A percentile compares a stretch with the other conserved stretches of the same genome.
Evolutionary conservation across 257 asterid species (phyloP).

Genomic region (Verbascum thapsus): DNA sequence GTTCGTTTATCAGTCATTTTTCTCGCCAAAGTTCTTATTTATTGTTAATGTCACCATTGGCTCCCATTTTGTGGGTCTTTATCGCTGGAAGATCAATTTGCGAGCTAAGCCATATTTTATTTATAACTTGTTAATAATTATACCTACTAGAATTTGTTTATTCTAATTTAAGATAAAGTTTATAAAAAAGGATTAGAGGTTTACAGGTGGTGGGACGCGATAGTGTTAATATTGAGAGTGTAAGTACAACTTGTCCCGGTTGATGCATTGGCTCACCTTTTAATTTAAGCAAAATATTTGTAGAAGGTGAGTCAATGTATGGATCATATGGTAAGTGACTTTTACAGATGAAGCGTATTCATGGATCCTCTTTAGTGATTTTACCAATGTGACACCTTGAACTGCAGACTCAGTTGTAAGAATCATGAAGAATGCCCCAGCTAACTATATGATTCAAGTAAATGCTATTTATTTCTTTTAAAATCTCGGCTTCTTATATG

Average conservation of each 20-base stretch:
- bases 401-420: conserved; percentile 7
- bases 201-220: no score
- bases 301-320: not conserved
- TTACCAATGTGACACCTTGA: not conserved
- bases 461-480: conserved; percentile 11
- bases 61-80: no score
- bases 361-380: not conserved
- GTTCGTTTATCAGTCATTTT: no score
- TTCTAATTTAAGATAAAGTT: no score
- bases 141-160: no score
- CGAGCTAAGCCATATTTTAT: no score
- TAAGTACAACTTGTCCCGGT: not conserved
- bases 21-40: no score
- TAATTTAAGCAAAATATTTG: not conserved
- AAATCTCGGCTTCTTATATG: conserved; percentile 4
- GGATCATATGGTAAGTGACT: not conserved
- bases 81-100: no score
- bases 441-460: not conserved
- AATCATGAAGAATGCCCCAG: conserved; percentile 2
- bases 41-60: no score
- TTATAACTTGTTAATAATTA: no score
- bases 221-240: no score
- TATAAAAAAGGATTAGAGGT: no score
- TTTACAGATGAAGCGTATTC: not conserved
- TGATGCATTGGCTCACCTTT: not conserved